Percentiles rank a stretch among this genome's conserved stretches.
Conservation (phyloP, 805 yeast species). For the Lipomyces yamanashiensis region DNA sequence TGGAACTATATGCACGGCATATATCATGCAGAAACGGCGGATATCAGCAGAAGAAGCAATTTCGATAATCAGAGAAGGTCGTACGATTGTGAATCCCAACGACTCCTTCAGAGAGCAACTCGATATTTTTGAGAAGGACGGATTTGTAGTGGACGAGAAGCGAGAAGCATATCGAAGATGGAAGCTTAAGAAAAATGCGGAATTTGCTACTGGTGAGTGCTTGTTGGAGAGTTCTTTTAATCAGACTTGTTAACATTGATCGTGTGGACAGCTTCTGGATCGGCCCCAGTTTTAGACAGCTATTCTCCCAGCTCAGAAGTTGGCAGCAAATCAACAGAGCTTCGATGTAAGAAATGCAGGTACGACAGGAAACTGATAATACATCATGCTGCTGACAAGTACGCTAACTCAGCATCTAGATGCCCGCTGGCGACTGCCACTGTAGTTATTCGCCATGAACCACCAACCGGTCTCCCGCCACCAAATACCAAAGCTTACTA, state of each 20-base stretch:
- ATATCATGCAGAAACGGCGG: constrained; percentile 77
- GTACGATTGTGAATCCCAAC: constrained; percentile 70
- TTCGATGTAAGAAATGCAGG: constrained; percentile 86
- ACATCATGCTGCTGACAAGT: no score
- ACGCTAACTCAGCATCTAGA: constrained; percentile 45
- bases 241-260: neutral
- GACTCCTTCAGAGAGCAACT: constrained; percentile 75
- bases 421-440: constrained; percentile 64
- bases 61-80: constrained; percentile 72
- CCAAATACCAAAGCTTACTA: constrained; percentile 8
- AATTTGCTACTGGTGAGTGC: constrained; percentile 42
- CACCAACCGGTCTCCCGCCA: constrained; percentile 14
- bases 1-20: constrained; percentile 83
- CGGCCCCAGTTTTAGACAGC: constrained; percentile 43
- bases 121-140: constrained; percentile 58
- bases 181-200: constrained; percentile 44
- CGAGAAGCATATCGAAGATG: constrained; percentile 49
- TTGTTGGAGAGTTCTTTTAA: neutral
- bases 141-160: constrained; percentile 42
- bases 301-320: constrained; percentile 46
- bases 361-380: constrained; percentile 39
- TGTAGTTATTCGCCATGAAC: constrained; percentile 64
- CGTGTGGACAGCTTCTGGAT: constrained; percentile 32
- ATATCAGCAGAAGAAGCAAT: constrained; percentile 65
- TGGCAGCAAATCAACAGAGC: constrained; percentile 23